Evolutionary conservation across 768 basidiomycete species (phyloP).

Genomic region (Cubamyces sp.): DNA sequence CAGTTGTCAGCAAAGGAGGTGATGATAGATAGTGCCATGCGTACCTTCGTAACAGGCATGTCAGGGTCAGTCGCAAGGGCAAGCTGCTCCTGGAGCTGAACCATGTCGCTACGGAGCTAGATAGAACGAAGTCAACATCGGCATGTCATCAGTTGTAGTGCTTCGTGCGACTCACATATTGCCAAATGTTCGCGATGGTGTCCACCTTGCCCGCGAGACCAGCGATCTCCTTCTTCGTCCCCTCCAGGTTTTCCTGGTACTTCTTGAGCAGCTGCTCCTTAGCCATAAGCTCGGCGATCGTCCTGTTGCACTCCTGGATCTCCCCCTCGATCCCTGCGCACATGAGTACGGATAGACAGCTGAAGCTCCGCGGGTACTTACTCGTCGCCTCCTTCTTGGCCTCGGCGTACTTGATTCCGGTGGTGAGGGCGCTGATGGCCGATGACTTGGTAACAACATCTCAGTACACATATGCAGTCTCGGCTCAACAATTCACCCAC

Average conservation of each 20-base stretch:
- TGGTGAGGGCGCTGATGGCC: not conserved
- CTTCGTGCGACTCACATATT: not conserved
- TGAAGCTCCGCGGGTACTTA: not conserved
- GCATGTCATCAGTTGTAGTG: no score
- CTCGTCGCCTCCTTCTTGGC: not conserved
- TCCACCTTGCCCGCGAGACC: not conserved
- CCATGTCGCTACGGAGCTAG: conserved; percentile 2
- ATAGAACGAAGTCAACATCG: not conserved
- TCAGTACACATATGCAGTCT: not conserved
- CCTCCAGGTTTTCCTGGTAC: not conserved
- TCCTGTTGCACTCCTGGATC: no score
- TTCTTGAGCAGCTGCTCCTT: not conserved
- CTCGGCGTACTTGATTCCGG: not conserved
- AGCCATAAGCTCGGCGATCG: no score
- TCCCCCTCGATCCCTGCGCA: no score
- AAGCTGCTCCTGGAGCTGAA: not conserved
- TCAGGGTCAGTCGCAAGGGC: not conserved
- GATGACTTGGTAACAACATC: not conserved
- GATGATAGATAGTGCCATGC: no score
- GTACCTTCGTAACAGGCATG: not conserved
- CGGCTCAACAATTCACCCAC: not conserved
- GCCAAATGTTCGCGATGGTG: not conserved
- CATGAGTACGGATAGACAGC: no score
- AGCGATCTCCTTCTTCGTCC: not conserved
- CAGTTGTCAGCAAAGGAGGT: not conserved